Base-by-base conservation (phyloP, 306 rosid genomes). In the Rosa rugosa region DNA sequence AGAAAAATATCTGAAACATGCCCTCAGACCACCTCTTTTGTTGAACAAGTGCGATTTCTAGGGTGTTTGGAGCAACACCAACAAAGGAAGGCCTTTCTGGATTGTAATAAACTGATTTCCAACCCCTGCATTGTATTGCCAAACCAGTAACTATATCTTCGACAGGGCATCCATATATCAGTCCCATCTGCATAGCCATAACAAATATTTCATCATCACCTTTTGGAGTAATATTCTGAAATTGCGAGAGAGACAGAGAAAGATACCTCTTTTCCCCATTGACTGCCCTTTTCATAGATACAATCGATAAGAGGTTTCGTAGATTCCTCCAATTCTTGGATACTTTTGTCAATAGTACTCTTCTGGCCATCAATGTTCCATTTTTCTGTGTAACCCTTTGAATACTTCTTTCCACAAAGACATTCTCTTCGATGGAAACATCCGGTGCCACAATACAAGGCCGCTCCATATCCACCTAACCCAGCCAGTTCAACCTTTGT, bases 361-460 rank as follows among this genome's bases (percentile, higher is more conserved):
- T 44, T 78, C 65, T 79, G 68, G 63, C 27, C 53, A n/a, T 77
- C 80, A 5, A 9, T 25, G 11, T 84, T 60, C 49, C 42, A 11
- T 20, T 75, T 47, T 60, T 50, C 78, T 73, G 1, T 81, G 36
- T 64, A 60, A 71, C 75, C 89, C 76, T 72, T 81, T 31, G 79
- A 41, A 65, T 81, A 73, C 66, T 83, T 81, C 77, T 45, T 77
- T 53, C 96, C 96, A 3, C 69, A 51, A 0, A 93, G 83, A 80
- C 89, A 84, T 46, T 85, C 90, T 85, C 94, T 86, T 74, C 96
- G 38, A 81, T 92, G 97, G 67, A 91, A 85, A 67, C 92, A 86
- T 17, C 94, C 94, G 14, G 97, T 89, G 69, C 97, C 97, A 70
- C 87, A 76, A 69, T 85, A 93, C 67, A 89, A n/a, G 13, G 96